Percentiles rank a stretch among this genome's conserved stretches.
Conservation (phyloP, 768 basidiomycete species). For the Coprinopsis marcescibilis region DNA sequence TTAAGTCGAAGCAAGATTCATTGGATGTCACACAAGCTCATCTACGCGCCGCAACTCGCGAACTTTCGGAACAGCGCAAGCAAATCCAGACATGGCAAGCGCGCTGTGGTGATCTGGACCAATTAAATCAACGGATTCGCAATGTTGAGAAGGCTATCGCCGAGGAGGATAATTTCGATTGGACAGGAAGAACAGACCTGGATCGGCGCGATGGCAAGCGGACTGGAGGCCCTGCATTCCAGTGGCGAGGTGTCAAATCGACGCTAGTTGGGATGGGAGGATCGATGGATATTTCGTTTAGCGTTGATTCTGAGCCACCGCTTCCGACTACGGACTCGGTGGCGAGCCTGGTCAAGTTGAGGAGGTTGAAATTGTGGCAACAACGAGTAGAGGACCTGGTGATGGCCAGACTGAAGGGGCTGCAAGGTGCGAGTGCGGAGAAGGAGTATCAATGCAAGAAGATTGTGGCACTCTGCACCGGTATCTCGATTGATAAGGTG, state of each 20-base stretch:
- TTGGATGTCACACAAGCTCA: slow-evolving; percentile 86
- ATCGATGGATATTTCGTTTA: slow-evolving; percentile 57
- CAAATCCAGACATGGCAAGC: slow-evolving; percentile 74
- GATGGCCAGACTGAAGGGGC: slow-evolving; percentile 55
- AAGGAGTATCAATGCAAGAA: slow-evolving; percentile 90
- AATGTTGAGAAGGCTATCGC: slow-evolving; percentile 77
- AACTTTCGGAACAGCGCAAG: slow-evolving; percentile 85
- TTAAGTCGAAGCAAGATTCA: slow-evolving; percentile 79
- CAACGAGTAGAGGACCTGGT: slow-evolving; percentile 70
- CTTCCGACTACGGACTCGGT: slow-evolving; percentile 55
- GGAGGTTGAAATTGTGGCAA: slow-evolving; percentile 82
- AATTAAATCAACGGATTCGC: slow-evolving; percentile 70
- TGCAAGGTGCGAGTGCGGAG: slow-evolving; percentile 80
- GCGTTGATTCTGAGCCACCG: slow-evolving; percentile 68
- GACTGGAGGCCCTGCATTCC: slow-evolving; percentile 60
- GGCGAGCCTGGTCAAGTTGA: slow-evolving; percentile 61
- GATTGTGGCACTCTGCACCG: slow-evolving; percentile 85
- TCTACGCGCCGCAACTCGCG: slow-evolving; percentile 83
- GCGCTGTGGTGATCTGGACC: slow-evolving; percentile 73
- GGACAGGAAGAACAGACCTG: slow-evolving; percentile 69
- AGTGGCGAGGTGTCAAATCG: slow-evolving; percentile 59
- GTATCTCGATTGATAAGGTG: slow-evolving; percentile 80
- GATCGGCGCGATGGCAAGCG: slow-evolving; percentile 33
- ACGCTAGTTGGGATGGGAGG: slow-evolving; percentile 63
- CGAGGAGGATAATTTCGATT: slow-evolving; percentile 82